Evolutionary conservation across 495 filamentous ascomycete species (phyloP).

Genomic region (Aspergillus asperescens): DNA sequence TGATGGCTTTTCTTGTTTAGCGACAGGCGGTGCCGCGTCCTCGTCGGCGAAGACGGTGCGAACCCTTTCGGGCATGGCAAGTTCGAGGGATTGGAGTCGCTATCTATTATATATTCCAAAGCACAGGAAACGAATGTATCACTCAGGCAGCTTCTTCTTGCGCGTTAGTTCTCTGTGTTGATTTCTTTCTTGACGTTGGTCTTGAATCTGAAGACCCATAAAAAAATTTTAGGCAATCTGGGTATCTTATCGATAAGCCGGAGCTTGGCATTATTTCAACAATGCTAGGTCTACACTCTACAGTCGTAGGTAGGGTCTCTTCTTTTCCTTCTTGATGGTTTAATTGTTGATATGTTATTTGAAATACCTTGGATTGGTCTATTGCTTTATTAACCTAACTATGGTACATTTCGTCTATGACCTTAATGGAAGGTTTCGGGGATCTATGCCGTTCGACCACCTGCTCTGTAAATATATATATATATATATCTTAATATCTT

Average conservation of each 20-base stretch:
- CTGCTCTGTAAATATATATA: no score
- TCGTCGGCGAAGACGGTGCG: slow-evolving; percentile 37
- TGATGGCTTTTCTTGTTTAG: slow-evolving; percentile 2
- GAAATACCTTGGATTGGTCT: no score
- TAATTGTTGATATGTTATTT: no score
- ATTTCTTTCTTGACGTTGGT: not conserved
- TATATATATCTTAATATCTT: slow-evolving; percentile 1
- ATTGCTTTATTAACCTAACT: no score
- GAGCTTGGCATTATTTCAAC: not conserved
- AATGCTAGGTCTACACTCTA: no score
- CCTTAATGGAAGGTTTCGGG: no score
- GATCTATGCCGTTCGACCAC: no score
- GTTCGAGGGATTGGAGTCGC: slow-evolving; percentile 4
- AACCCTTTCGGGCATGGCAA: slow-evolving; percentile 48
- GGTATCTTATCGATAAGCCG: slow-evolving; percentile 14
- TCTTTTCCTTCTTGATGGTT: no score
- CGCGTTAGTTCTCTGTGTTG: not conserved
- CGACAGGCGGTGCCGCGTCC: slow-evolving; percentile 15
- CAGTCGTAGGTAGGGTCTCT: no score
- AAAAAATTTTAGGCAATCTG: slow-evolving; percentile 9
- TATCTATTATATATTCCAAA: not conserved
- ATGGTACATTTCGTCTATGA: not conserved
- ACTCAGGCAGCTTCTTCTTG: not conserved
- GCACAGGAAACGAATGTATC: not conserved
- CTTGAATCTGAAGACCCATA: not conserved